These are phyloP conservation scores for Coffea canephora DNA, from an alignment of 257 asterid species.

Conservation along the genomic window DNA sequence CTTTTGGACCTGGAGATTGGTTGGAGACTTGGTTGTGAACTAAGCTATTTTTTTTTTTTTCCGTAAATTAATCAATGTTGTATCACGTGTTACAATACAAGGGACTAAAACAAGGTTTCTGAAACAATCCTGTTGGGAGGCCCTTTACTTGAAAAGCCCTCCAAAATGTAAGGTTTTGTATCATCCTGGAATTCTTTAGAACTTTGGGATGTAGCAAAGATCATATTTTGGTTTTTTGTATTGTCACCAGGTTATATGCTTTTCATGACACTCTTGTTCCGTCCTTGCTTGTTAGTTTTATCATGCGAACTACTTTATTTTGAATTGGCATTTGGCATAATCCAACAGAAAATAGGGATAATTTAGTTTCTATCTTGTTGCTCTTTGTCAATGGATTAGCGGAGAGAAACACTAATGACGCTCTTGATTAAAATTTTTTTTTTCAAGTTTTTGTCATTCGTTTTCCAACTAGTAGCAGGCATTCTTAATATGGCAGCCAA, in stretches of 20 bases:
- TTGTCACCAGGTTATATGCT: no score
- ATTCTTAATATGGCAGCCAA: no score
- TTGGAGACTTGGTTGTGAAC: neutral
- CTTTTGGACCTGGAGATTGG: neutral
- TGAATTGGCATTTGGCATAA: no score
- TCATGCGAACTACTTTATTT: no score
- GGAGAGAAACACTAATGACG: neutral
- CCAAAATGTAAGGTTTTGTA: neutral
- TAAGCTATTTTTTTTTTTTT: neutral
- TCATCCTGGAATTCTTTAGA: neutral
- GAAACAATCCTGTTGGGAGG: neutral
- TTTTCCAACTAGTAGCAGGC: no score
- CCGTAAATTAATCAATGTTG: no score
- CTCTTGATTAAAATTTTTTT: no score
- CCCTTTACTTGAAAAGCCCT: neutral
- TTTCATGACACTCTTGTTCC: no score
- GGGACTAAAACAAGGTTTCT: neutral
- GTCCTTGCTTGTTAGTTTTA: no score
- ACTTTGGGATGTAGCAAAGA: neutral
- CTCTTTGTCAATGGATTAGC: neutral
- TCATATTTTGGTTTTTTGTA: neutral
- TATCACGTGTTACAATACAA: neutral
- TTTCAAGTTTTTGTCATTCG: neutral
- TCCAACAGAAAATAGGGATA: no score
- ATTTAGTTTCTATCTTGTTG: neutral